A percentile compares a stretch with the other conserved stretches of the same genome.
Conservation (phyloP, 495 filamentous ascomycete genomes). For the Podospora pseudocomata region DNA sequence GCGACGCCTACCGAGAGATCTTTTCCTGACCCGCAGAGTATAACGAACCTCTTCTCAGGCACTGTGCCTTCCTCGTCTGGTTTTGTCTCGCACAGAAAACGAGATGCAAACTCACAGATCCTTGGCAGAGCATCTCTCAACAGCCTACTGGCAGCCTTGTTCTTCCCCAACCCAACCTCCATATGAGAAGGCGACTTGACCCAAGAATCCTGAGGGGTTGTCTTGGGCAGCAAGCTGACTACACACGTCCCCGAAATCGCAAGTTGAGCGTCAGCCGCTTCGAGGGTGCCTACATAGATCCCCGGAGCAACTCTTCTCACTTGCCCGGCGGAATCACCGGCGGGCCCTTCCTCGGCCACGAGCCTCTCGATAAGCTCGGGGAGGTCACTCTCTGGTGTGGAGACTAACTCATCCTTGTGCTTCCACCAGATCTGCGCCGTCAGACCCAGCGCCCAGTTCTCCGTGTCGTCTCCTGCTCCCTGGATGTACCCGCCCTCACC, state of each 20-base stretch:
- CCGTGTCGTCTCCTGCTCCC: conserved; percentile 88
- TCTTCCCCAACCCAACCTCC: conserved; percentile 60
- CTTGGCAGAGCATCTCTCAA: conserved; percentile 61
- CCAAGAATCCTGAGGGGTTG: conserved; percentile 35
- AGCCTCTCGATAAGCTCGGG: conserved; percentile 59
- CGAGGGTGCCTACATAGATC: conserved; percentile 34
- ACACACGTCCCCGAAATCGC: conserved; percentile 14
- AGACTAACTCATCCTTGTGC: conserved; percentile 53
- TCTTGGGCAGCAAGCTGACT: conserved; percentile 34
- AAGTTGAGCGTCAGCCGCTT: conserved; percentile 16
- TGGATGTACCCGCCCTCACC: conserved; percentile 80
- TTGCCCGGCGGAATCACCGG: conserved; percentile 19
- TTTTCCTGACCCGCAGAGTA: conserved; percentile 42
- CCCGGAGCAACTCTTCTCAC: conserved; percentile 36
- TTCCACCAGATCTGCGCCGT: conserved; percentile 77
- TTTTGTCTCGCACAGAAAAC: conserved; percentile 21
- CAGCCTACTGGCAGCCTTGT: conserved; percentile 72
- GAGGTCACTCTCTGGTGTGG: conserved; percentile 60
- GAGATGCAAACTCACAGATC: conserved; percentile 48
- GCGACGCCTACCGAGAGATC: conserved; percentile 48
- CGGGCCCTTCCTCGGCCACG: conserved; percentile 32
- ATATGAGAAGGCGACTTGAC: conserved; percentile 41
- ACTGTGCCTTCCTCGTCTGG: neutral
- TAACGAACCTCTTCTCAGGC: conserved; percentile 27
- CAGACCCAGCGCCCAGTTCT: conserved; percentile 79